Base-by-base conservation (phyloP, 306 rosid species). In the Sophora flavescens region DNA sequence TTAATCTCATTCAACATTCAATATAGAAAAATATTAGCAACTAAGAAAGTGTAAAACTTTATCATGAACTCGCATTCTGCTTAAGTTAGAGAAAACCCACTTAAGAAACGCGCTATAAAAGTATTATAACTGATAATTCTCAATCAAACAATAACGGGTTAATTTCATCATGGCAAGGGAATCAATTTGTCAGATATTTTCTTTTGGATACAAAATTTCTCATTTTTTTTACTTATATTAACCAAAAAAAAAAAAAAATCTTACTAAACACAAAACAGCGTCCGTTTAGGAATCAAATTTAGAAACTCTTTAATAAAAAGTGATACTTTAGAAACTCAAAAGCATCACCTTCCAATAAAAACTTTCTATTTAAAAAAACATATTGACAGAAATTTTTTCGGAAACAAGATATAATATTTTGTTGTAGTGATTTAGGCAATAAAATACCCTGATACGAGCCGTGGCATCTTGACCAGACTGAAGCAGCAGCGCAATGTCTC, bases 401-500 rank as follows among this genome's bases (percentile, higher is more conserved):
- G 28, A 56, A 18, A 57, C 6, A 18, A 57, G 14, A 16, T 13
- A 13, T 36, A 2, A 62, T 6, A 36, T 62, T 33, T 35, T 18
- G 12, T n/a, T 17, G 2, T 15, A 35, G 4, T 53, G 36, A 44
- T 7, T 41, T 41, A 6, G 42, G 6, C 15, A 12, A 12, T 70
- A n/a, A 64, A 75, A 42, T 89, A 96, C 99, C 91, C 99, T 82
- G 62, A 96, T 91, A 4, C 97, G 93, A 58, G 99, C 99, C 2
- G 98, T 96, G 88, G 93, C 93, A 60, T 92, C 99, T 88, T 96
- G 98, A 68, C 97, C 99, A 12, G 97, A 91, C 80, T 91, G 93
- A 17, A 96, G 93, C 44, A 96, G 98, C 68, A 86, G 64, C 5
- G 99, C 97, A 84, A 96, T 91, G 90, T 96, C 99, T 5, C 98